Percentiles rank a stretch among this genome's conserved stretches.
These are phyloP conservation scores for Carallia brachiata DNA, from an alignment of 345 rosid species.

Conservation along the genomic window DNA sequence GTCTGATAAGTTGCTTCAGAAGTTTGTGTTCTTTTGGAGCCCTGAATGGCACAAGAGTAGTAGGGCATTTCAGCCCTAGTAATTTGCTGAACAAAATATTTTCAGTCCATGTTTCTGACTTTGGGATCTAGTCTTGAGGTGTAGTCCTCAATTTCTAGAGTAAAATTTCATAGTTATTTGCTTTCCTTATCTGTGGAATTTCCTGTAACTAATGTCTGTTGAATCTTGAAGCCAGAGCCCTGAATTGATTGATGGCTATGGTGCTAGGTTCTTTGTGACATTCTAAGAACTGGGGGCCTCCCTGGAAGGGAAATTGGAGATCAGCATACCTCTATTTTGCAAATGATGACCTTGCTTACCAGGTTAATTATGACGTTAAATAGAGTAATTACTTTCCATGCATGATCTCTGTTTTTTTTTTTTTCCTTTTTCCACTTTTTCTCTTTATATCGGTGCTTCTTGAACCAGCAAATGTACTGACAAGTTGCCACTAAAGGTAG, in stretches of 20 bases:
- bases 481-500: constrained; percentile 42
- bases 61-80: not conserved
- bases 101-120: not conserved
- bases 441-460: not conserved
- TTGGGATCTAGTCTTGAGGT: not conserved
- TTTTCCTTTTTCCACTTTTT: not conserved
- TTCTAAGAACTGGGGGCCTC: constrained; percentile 82
- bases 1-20: not conserved
- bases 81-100: not conserved
- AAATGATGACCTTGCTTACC: constrained; percentile 78
- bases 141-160: not conserved
- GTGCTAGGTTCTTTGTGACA: constrained; percentile 80
- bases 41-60: not conserved
- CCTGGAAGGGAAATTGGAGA: constrained; percentile 64
- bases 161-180: not conserved
- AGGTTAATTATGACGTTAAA: constrained; percentile 41
- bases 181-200: not conserved
- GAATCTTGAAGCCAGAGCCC: not conserved
- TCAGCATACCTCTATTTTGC: constrained; percentile 71
- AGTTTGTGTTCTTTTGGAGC: not conserved
- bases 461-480: constrained; percentile 30
- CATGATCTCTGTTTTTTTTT: not conserved
- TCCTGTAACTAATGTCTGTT: constrained; percentile 3
- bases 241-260: constrained; percentile 1
- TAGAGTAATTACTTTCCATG: not conserved